phyloP scores from a whole-genome alignment of 2,329 filamentous ascomycete species.

The Paramyrothecium sp. region DNA sequence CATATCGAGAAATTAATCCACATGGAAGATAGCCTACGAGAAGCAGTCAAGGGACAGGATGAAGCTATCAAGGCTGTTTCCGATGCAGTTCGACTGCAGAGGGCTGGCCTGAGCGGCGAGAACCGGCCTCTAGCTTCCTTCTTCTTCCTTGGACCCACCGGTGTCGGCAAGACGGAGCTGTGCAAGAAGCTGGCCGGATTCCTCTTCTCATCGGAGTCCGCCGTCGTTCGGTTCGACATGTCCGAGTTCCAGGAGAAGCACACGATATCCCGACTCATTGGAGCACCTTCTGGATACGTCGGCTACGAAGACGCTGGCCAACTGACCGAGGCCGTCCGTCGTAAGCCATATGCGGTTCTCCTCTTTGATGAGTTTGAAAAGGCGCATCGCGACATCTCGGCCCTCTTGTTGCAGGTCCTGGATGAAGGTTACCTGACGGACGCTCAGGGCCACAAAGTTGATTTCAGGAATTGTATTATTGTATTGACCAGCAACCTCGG shows the following conservation, averaged over 20 bases:
- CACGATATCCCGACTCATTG: slow-evolving; percentile 89
- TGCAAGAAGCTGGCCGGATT: slow-evolving; percentile 95
- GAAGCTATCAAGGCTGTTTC: slow-evolving; percentile 89
- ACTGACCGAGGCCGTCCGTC: slow-evolving; percentile 88
- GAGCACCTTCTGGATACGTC: slow-evolving; percentile 89
- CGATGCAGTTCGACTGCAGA: slow-evolving; percentile 89
- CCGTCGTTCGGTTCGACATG: slow-evolving; percentile 96
- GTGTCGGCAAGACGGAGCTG: slow-evolving; percentile 94
- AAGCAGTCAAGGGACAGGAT: slow-evolving; percentile 88
- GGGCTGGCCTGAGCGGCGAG: slow-evolving; percentile 87
- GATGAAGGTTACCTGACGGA: slow-evolving; percentile 97
- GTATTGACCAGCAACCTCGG: slow-evolving; percentile 95
- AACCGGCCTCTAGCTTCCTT: slow-evolving; percentile 91
- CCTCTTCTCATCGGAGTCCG: slow-evolving; percentile 87
- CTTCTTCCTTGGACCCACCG: slow-evolving; percentile 96
- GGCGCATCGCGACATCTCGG: slow-evolving; percentile 91
- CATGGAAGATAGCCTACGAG: slow-evolving; percentile 87
- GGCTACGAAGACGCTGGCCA: slow-evolving; percentile 97
- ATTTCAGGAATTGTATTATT: slow-evolving; percentile 95
- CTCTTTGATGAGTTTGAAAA: slow-evolving; percentile 98
- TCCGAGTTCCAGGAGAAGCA: slow-evolving; percentile 97
- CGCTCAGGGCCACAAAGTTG: slow-evolving; percentile 92
- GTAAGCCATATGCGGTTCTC: slow-evolving; percentile 93
- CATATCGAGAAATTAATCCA: slow-evolving; percentile 93
- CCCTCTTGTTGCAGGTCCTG: slow-evolving; percentile 86